Evolutionary conservation across 2,329 filamentous ascomycete genomes (phyloP).

Genomic region (Nemania diffusa): DNA sequence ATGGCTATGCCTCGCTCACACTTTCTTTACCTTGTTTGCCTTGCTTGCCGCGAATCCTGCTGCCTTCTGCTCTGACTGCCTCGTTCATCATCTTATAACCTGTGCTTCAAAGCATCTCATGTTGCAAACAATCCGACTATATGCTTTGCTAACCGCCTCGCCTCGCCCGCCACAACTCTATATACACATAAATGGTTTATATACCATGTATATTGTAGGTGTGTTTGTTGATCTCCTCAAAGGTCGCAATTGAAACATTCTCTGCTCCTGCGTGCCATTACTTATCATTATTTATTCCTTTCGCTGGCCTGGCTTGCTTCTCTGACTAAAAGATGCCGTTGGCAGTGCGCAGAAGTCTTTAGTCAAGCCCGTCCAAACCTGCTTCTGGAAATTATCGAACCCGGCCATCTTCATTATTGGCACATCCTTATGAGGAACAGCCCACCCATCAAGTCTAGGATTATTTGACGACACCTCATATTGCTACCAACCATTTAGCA

Average conservation of each 20-base stretch:
- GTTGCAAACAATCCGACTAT: constrained; percentile 2
- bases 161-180: neutral
- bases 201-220: neutral
- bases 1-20: no score
- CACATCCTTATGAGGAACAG: no score
- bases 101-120: constrained; percentile 3
- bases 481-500: constrained; percentile 17
- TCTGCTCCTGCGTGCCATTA: neutral
- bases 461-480: constrained; percentile 1
- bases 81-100: neutral
- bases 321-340: neutral
- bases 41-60: constrained; percentile 16
- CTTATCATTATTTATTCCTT: neutral
- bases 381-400: constrained; percentile 6
- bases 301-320: neutral
- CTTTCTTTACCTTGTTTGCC: constrained; percentile 13
- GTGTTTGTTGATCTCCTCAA: neutral
- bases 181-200: neutral
- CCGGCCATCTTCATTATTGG: constrained; percentile 1
- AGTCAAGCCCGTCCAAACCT: neutral
- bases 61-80: constrained; percentile 20
- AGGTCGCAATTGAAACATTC: neutral
- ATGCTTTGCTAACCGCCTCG: neutral
- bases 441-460: neutral
- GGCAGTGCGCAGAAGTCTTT: neutral